A percentile compares a stretch with the other conserved stretches of the same genome.
Conservation (phyloP, 345 rosid genomes). For the Brassica cretica region DNA sequence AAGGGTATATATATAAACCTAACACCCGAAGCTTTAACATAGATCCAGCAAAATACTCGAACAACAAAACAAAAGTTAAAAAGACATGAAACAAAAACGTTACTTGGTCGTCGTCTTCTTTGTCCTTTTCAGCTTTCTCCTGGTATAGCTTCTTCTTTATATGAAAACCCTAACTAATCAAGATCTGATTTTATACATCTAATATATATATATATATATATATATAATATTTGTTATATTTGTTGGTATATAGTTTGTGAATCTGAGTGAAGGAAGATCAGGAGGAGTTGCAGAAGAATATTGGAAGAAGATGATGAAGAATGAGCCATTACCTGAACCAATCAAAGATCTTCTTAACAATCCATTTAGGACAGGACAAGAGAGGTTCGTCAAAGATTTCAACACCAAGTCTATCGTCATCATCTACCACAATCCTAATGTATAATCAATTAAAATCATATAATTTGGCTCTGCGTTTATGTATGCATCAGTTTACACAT, state of each 20-base stretch:
- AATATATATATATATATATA: neutral
- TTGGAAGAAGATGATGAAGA: constrained; percentile 64
- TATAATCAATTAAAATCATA: neutral
- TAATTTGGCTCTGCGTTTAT: constrained; percentile 3
- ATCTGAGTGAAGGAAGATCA: constrained; percentile 46
- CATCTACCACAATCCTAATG: constrained; percentile 38
- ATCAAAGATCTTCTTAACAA: constrained; percentile 43
- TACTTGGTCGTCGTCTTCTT: constrained; percentile 32
- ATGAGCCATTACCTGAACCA: constrained; percentile 61
- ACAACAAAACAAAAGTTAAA: constrained; percentile 20
- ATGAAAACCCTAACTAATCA: constrained; percentile 20
- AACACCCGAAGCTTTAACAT: constrained; percentile 30
- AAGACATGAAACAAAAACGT: constrained; percentile 36
- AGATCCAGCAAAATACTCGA: constrained; percentile 12
- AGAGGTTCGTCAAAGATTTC: constrained; percentile 28
- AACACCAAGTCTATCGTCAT: constrained; percentile 35
- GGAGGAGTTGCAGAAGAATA: constrained; percentile 48
- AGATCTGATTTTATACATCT: constrained; percentile 8
- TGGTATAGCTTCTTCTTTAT: constrained; percentile 24
- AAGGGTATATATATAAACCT: constrained; percentile 6
- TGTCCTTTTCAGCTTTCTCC: constrained; percentile 31
- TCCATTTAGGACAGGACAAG: constrained; percentile 34
- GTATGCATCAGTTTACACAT: constrained; percentile 23
- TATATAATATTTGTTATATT: neutral
- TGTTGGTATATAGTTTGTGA: constrained; percentile 37